Evolutionary conservation across 1,284 basidiomycete genomes (phyloP), one percentile per base, ranked within the genome.

Genomic region (Phylloporus sp.): DNA sequence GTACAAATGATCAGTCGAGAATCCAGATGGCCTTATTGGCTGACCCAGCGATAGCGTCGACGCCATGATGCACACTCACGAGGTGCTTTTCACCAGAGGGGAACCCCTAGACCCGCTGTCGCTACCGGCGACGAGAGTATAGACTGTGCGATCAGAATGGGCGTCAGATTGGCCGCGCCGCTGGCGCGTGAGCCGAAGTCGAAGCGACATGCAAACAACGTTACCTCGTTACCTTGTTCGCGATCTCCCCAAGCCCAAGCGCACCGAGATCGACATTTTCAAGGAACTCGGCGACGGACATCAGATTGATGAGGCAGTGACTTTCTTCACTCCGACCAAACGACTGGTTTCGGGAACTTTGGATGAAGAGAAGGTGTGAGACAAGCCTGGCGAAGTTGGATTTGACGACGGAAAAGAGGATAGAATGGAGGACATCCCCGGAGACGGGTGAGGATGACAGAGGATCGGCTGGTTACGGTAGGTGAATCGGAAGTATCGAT

Each of bases 211-310:
- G 24, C 24, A 13, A n/a, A 17, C n/a, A 13, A 24, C 20, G 59
- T n/a, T 66, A 83, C 85, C 84, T 87, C 63, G 87, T 79, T 11
- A 91, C 83, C 59, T 83, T 85, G 65, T 84, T 85, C 66, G 85
- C 85, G 18, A 83, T 83, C 31, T 90, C 88, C 8, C 87, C 86
- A 13, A 98, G 80, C 0, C 95, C 95, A 17, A 98, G 80, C 8
- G 88, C 91, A 12, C 84, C 88, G 58, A 96, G 81, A 76, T 96
- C 94, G 29, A 98, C 94, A 70, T 95, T 93, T 78, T 96, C 94
- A 46, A 98, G 80, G 75, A 98, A 98, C 72, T 97, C 95, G 4
- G 94, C 93, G 2, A 96, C 95, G 40, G 40, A 10, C 40, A 42
- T 42, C 12, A 42, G 40, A 18, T 42, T 42, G 40, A 42, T 42